Percentiles rank a stretch among this genome's conserved stretches.
These are phyloP conservation scores for Stemphylium beticola DNA, from an alignment of 2,329 filamentous ascomycete species.

Conservation along the genomic window DNA sequence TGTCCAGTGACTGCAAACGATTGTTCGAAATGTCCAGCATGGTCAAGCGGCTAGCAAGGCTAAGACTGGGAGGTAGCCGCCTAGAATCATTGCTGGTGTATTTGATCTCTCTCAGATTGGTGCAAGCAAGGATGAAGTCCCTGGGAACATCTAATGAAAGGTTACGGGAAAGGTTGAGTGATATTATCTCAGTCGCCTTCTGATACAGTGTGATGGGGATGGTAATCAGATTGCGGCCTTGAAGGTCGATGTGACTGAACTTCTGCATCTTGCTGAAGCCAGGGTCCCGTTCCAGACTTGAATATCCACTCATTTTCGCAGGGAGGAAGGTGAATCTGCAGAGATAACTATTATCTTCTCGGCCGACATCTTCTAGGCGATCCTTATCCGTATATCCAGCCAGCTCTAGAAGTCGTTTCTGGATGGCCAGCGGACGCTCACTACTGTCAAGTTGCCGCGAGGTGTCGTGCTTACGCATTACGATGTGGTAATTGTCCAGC, in stretches of 20 bases:
- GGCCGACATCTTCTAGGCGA: conserved; percentile 87
- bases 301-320: conserved; percentile 80
- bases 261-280: conserved; percentile 84
- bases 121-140: conserved; percentile 94
- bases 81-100: conserved; percentile 93
- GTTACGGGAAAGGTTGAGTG: conserved; percentile 91
- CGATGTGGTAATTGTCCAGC: conserved; percentile 92
- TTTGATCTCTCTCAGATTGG: conserved; percentile 91
- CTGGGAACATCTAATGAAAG: conserved; percentile 90
- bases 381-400: conserved; percentile 89
- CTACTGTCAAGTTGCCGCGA: conserved; percentile 77
- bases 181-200: conserved; percentile 90
- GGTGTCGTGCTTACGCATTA: conserved; percentile 90
- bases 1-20: conserved; percentile 82
- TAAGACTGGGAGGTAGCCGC: conserved; percentile 81
- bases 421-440: conserved; percentile 87
- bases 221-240: conserved; percentile 87
- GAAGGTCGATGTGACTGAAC: conserved; percentile 91
- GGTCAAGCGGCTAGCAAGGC: conserved; percentile 79
- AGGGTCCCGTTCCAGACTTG: conserved; percentile 75
- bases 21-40: conserved; percentile 97
- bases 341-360: conserved; percentile 96
- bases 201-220: conserved; percentile 95
- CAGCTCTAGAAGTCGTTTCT: conserved; percentile 89
- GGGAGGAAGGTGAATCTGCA: conserved; percentile 96